A percentile compares a stretch with the other conserved stretches of the same genome.
These are phyloP conservation scores for Hyaloscypha variabilis DNA, from an alignment of 495 filamentous ascomycete genomes.

Conservation along the genomic window DNA sequence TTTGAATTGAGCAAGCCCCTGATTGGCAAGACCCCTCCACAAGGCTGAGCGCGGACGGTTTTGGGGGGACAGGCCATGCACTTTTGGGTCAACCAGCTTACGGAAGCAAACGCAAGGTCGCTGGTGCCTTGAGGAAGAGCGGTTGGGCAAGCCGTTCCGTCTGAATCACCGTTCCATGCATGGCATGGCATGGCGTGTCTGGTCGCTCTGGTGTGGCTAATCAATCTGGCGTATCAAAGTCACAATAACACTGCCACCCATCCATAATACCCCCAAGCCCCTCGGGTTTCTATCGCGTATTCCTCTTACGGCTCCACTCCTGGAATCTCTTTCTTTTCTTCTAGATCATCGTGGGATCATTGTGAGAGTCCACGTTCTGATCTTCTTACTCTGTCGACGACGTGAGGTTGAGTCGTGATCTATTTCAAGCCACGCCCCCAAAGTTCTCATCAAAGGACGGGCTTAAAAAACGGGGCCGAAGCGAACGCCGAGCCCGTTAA, in stretches of 20 bases:
- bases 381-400: not conserved
- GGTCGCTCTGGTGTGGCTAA: not conserved
- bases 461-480: not conserved
- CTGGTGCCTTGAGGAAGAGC: conserved; percentile 28
- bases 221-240: not conserved
- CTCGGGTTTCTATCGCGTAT: not conserved
- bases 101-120: conserved; percentile 24
- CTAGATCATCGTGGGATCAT: too few species aligned
- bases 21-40: conserved; percentile 13
- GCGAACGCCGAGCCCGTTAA: not conserved
- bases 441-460: not conserved
- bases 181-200: conserved; percentile 1
- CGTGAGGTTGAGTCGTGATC: not conserved
- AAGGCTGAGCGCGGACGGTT: conserved; percentile 21
- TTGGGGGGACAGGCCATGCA: not conserved
- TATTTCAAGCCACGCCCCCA: not conserved
- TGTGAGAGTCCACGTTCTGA: not conserved
- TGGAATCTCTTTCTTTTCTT: not conserved
- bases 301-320: not conserved
- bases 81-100: conserved; percentile 21
- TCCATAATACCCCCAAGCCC: not conserved
- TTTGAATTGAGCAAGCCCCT: conserved; percentile 11
- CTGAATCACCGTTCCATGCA: conserved; percentile 3
- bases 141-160: conserved; percentile 8
- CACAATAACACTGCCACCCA: not conserved